phyloP scores from a whole-genome alignment of 805 yeast genomes.

The Kodamaea hsintzibuensis region DNA sequence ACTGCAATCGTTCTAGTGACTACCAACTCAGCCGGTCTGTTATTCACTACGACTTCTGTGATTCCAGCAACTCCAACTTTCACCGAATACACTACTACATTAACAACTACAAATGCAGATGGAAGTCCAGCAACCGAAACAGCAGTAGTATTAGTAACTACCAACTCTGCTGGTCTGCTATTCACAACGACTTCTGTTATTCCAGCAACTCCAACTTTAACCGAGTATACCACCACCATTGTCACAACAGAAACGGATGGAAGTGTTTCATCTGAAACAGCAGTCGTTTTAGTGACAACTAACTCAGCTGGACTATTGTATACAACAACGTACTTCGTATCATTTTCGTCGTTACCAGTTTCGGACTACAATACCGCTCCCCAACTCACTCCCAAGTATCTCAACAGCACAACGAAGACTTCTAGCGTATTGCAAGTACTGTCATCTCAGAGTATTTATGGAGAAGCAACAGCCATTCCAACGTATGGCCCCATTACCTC shows the following conservation, averaged over 20 bases:
- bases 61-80: not conserved
- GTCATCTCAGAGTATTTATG: no score
- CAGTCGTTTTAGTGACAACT: not conserved
- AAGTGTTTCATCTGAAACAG: no score
- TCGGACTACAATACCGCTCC: no score
- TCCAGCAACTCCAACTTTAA: constrained; percentile 8
- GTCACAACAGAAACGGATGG: not conserved
- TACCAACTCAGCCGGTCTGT: constrained; percentile 16
- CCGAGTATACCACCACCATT: constrained; percentile 19
- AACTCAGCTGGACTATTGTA: not conserved
- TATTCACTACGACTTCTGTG: constrained; percentile 17
- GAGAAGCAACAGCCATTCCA: not conserved
- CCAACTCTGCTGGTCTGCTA: constrained; percentile 17
- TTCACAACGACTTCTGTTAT: constrained; percentile 15
- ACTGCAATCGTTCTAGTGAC: constrained; percentile 8
- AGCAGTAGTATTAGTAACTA: constrained; percentile 19
- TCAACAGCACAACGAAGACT: not conserved
- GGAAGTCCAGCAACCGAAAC: constrained; percentile 18
- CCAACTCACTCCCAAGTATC: not conserved
- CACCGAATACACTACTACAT: constrained; percentile 20
- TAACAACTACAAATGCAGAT: constrained; percentile 15
- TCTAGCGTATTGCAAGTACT: not conserved
- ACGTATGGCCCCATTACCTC: not conserved
- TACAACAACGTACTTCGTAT: not conserved
- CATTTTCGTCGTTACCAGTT: no score